Percentiles rank a stretch among this genome's conserved stretches.
phyloP scores from a whole-genome alignment of 345 rosid genomes.

The Aethionema arabicum region DNA sequence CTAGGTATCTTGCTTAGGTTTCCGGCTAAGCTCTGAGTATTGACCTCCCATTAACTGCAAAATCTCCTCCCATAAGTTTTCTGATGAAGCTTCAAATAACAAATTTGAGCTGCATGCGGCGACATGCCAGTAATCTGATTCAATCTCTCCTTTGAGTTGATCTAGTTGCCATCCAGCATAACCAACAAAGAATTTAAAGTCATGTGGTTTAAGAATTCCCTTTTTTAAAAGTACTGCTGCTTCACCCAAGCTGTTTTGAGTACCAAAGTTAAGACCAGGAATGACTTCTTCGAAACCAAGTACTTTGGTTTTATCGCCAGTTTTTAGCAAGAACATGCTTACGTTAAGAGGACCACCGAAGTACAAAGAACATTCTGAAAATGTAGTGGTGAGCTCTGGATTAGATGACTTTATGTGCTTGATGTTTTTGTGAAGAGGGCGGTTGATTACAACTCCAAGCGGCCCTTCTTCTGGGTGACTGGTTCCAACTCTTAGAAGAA shows the following conservation, averaged over 20 bases:
- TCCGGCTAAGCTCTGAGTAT: slow-evolving; percentile 84
- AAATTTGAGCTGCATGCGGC: slow-evolving; percentile 85
- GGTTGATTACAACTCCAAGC: slow-evolving; percentile 82
- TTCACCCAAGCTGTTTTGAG: slow-evolving; percentile 74
- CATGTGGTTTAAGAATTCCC: slow-evolving; percentile 73
- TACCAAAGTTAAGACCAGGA: slow-evolving; percentile 79
- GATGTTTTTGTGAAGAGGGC: slow-evolving; percentile 76
- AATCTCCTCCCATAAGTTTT: slow-evolving; percentile 82
- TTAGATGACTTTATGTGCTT: slow-evolving; percentile 77
- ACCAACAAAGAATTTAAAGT: slow-evolving; percentile 85
- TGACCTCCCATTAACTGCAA: slow-evolving; percentile 90
- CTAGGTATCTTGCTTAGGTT: slow-evolving; percentile 81
- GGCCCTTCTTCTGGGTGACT: slow-evolving; percentile 89
- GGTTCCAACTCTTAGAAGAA: slow-evolving; percentile 83
- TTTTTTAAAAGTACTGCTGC: slow-evolving; percentile 78
- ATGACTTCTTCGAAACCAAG: slow-evolving; percentile 78
- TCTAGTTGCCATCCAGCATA: slow-evolving; percentile 93
- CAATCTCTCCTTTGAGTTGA: slow-evolving; percentile 85
- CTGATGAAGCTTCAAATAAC: slow-evolving; percentile 58
- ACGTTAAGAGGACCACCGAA: slow-evolving; percentile 93
- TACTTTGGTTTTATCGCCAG: slow-evolving; percentile 50
- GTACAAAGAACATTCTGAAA: slow-evolving; percentile 76
- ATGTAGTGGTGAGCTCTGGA: slow-evolving; percentile 71
- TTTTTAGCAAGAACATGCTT: slow-evolving; percentile 70
- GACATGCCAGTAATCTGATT: slow-evolving; percentile 74